Evolutionary conservation across 2,329 filamentous ascomycete genomes (phyloP).

Genomic region (Sporothrix curviconia): DNA sequence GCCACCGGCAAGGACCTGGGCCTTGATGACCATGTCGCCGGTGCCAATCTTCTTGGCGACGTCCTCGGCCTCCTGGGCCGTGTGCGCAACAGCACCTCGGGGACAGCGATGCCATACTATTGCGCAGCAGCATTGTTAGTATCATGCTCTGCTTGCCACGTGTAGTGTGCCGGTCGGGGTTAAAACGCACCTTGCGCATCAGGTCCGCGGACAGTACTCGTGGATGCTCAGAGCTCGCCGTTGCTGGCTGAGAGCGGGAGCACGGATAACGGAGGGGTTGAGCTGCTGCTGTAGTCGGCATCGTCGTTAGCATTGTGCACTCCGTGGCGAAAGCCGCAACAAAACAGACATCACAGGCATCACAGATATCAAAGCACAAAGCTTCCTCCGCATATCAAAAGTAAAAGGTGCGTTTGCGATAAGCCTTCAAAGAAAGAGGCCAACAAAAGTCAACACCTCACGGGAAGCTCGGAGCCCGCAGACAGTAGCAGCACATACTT

Average conservation of each 20-base stretch:
- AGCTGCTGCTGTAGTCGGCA: constrained; percentile 29
- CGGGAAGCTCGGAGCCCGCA: not conserved
- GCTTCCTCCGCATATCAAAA: not conserved
- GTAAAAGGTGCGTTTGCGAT: no score
- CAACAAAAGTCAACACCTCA: not conserved
- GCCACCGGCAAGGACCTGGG: constrained; percentile 94
- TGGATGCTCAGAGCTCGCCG: constrained; percentile 89
- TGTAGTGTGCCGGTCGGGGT: no score
- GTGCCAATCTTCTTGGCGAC: constrained; percentile 85
- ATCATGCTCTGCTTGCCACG: not conserved
- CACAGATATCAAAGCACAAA: not conserved
- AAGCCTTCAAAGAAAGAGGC: no score
- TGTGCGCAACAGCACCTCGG: constrained; percentile 82
- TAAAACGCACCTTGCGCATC: constrained; percentile 59
- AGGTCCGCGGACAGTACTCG: constrained; percentile 95
- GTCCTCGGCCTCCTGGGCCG: constrained; percentile 78
- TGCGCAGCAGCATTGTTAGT: not conserved
- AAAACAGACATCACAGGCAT: no score
- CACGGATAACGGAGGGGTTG: constrained; percentile 43
- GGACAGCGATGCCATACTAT: constrained; percentile 91
- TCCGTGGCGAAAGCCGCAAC: no score
- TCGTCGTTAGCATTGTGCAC: not conserved
- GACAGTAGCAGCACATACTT: constrained; percentile 54
- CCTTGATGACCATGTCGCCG: constrained; percentile 99
- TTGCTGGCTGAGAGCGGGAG: constrained; percentile 64